Evolutionary conservation across 306 rosid genomes (phyloP).

Genomic region (Carpinus fangiana): DNA sequence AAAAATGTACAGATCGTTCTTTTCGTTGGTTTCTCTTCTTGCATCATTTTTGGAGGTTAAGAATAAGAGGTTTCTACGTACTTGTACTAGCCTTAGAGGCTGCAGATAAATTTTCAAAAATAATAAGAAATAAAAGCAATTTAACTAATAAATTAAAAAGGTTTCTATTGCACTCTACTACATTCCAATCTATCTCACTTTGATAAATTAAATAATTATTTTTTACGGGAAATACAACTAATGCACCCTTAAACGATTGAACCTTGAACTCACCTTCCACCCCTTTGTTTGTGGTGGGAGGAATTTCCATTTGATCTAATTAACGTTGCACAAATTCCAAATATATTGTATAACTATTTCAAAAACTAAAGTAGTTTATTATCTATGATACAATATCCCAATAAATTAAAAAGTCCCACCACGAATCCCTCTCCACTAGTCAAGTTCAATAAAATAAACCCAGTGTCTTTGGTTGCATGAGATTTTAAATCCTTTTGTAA

Average conservation of each 20-base stretch:
- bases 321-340: background rate
- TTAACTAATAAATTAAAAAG: no score
- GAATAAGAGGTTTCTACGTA: background rate
- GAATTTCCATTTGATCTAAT: background rate
- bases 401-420: background rate
- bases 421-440: background rate
- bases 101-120: no score
- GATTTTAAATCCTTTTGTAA: background rate
- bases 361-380: background rate
- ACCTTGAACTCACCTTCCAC: background rate
- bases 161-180: background rate
- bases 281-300: background rate
- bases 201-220: background rate
- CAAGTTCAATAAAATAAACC: background rate
- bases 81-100: no score
- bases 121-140: no score
- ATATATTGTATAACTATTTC: background rate
- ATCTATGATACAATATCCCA: background rate
- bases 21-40: background rate
- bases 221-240: background rate
- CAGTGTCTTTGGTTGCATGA: background rate
- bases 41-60: background rate
- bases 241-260: background rate
- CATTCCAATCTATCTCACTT: background rate
- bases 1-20: background rate